Conservation (phyloP, 352 stramenopile species). For the Phytophthora pinifolia region DNA sequence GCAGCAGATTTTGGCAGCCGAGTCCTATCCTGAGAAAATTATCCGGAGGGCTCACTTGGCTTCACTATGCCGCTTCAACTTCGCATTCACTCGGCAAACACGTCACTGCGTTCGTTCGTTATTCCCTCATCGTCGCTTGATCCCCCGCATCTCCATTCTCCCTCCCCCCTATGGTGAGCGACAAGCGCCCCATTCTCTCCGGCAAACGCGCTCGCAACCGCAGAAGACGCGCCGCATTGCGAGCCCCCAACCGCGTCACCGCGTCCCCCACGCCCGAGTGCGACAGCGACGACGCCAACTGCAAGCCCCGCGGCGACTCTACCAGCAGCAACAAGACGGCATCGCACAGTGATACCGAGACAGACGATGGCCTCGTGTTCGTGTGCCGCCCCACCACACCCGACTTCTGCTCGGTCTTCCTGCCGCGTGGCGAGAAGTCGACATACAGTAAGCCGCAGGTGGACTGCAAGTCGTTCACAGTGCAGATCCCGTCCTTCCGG, state of each 20-base stretch:
- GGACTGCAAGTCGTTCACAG: slow-evolving; percentile 47
- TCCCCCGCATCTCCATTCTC: neutral
- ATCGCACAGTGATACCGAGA: slow-evolving; percentile 35
- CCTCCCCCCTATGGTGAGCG: slow-evolving; percentile 40
- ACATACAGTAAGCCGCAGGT: slow-evolving; percentile 6
- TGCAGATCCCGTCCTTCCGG: slow-evolving; percentile 57
- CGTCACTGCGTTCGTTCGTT: slow-evolving; percentile 20
- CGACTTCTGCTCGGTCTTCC: slow-evolving; percentile 71
- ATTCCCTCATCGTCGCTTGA: slow-evolving; percentile 23
- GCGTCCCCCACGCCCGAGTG: slow-evolving; percentile 27
- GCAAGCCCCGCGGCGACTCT: slow-evolving; percentile 4
- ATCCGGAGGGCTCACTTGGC: too few relatives aligned
- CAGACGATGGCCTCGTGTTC: slow-evolving; percentile 69
- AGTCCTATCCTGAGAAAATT: too few relatives aligned
- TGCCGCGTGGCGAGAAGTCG: slow-evolving; percentile 24
- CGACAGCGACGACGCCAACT: slow-evolving; percentile 33
- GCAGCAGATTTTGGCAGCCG: too few relatives aligned
- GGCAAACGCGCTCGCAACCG: slow-evolving; percentile 63
- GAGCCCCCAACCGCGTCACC: slow-evolving; percentile 23
- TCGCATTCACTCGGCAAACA: slow-evolving; percentile 19
- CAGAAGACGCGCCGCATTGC: slow-evolving; percentile 49
- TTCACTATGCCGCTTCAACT: slow-evolving; percentile 38
- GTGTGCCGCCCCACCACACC: slow-evolving; percentile 52
- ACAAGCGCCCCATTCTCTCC: slow-evolving; percentile 70
- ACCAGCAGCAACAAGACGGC: slow-evolving; percentile 19